Evolutionary conservation across 1,284 basidiomycete genomes (phyloP).

Genomic region (Fistulina hepatica): DNA sequence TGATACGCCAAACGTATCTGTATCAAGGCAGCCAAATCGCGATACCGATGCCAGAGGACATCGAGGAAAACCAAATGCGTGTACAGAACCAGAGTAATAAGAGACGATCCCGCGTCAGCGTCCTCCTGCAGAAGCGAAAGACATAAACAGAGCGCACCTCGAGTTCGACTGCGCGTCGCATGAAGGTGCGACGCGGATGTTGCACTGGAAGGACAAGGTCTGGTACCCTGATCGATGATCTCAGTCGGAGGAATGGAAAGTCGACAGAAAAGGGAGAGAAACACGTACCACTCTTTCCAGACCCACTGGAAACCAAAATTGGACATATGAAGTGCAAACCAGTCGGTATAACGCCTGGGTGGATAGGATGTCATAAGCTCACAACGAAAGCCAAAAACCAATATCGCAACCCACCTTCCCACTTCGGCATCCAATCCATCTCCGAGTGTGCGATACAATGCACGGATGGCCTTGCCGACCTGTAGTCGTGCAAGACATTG

Average conservation of each 20-base stretch:
- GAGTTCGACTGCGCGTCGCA: conserved; percentile 80
- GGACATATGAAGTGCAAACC: conserved; percentile 94
- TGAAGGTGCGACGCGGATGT: conserved; percentile 83
- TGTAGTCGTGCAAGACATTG: too few relatives aligned
- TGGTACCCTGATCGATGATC: conserved; percentile 52
- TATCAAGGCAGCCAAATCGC: not conserved
- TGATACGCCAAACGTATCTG: conserved; percentile 81
- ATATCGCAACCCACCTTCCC: too few relatives aligned
- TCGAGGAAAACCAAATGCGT: too few relatives aligned
- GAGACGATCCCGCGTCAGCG: too few relatives aligned
- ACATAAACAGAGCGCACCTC: conserved; percentile 32
- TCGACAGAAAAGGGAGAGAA: conserved; percentile 4
- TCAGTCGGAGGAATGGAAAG: not conserved
- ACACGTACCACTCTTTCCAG: conserved; percentile 95
- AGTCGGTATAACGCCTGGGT: conserved; percentile 79
- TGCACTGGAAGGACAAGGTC: conserved; percentile 62
- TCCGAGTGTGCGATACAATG: conserved; percentile 65
- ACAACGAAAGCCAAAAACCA: too few relatives aligned
- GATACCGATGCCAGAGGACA: too few relatives aligned
- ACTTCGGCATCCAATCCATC: too few relatives aligned
- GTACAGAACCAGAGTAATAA: too few relatives aligned
- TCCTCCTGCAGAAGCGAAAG: not conserved
- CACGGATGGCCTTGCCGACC: conserved; percentile 91
- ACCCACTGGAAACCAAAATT: conserved; percentile 99
- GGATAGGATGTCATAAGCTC: too few relatives aligned